Conservation (phyloP, 441 rosid genomes). For the Capsella rubella region DNA sequence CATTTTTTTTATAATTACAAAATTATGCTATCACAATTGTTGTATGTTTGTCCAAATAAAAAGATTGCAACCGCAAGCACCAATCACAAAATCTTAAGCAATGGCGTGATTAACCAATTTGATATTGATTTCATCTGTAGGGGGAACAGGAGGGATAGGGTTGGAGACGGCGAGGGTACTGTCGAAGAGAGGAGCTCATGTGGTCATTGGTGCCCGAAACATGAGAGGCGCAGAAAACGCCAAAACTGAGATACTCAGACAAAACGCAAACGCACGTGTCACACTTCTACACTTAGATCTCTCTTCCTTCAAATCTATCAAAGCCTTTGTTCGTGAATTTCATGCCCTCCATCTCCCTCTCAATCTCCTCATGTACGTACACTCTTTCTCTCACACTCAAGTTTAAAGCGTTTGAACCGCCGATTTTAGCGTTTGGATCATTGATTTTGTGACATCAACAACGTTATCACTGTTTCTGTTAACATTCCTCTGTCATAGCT, state of each 20-base stretch:
- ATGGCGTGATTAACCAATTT: neutral
- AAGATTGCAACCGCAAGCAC: no score
- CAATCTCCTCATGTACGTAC: slow-evolving; percentile 67
- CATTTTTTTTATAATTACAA: no score
- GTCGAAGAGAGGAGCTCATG: slow-evolving; percentile 72
- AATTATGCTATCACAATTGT: neutral
- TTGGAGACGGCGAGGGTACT: slow-evolving; percentile 84
- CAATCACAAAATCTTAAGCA: no score
- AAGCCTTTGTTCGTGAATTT: slow-evolving; percentile 61
- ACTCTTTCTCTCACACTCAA: neutral
- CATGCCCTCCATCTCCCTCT: slow-evolving; percentile 70
- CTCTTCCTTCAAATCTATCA: slow-evolving; percentile 67
- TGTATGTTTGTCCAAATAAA: no score
- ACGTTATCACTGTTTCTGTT: neutral
- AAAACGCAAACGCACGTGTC: slow-evolving; percentile 56
- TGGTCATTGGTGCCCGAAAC: slow-evolving; percentile 86
- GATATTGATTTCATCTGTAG: slow-evolving; percentile 41
- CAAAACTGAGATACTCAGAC: slow-evolving; percentile 50
- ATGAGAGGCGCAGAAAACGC: slow-evolving; percentile 76
- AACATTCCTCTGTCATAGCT: neutral
- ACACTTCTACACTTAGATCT: slow-evolving; percentile 71
- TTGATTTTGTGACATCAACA: neutral
- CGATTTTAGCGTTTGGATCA: slow-evolving; percentile 25
- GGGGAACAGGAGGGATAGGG: slow-evolving; percentile 94
- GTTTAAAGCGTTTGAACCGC: slow-evolving; percentile 1